Evolutionary conservation across 495 filamentous ascomycete genomes (phyloP), one percentile per base, ranked within the genome.

Genomic region (Tricharina praecox): DNA sequence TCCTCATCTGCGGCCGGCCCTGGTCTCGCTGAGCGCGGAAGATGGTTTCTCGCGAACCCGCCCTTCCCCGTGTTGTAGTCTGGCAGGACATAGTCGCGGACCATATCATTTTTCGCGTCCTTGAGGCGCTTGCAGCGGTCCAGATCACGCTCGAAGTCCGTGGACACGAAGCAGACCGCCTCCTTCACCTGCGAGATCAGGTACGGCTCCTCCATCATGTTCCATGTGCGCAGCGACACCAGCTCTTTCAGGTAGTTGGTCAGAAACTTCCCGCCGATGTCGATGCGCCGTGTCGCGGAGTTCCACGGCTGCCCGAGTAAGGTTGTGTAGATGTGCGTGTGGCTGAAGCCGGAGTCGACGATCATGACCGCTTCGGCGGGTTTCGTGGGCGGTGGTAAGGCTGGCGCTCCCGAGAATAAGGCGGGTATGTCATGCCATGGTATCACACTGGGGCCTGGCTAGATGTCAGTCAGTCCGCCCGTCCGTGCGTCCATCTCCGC

Each of bases 131-230:
- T 53, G 36, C 53, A 61, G 21, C 49, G 53, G 50, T 95, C 87
- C 45, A 96, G 74, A 53, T 99, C 86, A 2, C 61, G 62, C 16
- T 67, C 67, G 64, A 95, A 95, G 56, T 90, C 72, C 3, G 75
- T 70, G 21, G 78, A 85, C 25, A 94, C 75, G 53, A 80, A 96
- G 58, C 85, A 93, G 23, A 78, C 77, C 0, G 78, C 70, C 65
- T 99, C 92, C 57, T 96, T 99, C 62, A 95, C 83, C 60, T 94
- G 81, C 54, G 92, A 93, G 61, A 94, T 87, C 16, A 96, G 74
- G 58, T 90, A 77, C 13, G 79, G 77, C 54, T 99, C 90, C 56
- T 93, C 84, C 51, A 86, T 75, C 79, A 96, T 85, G 62, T 93
- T 87, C 62, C 85, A 93, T 53, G 93, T 83, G 24, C 88, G 75